Evolutionary conservation across 2,329 filamentous ascomycete species (phyloP).

Genomic region (Claviceps sp.): DNA sequence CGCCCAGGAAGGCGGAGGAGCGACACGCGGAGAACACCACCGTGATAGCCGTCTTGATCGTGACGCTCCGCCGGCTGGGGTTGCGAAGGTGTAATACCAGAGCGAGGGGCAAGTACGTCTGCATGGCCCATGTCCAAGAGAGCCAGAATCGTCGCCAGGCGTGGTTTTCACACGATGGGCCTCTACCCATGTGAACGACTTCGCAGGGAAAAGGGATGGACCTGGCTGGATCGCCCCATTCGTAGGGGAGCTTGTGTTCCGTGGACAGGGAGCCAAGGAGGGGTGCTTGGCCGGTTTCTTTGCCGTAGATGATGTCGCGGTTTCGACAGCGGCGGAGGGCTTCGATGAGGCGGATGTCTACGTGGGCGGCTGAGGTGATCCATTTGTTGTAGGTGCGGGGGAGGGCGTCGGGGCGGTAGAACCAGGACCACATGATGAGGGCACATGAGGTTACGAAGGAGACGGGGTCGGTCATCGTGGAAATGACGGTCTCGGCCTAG

Average conservation of each 20-base stretch:
- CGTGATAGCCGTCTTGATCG: slow-evolving; percentile 29
- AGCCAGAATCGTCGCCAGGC: slow-evolving; percentile 52
- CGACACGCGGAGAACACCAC: slow-evolving; percentile 49
- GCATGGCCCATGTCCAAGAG: slow-evolving; percentile 61
- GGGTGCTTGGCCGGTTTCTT: slow-evolving; percentile 55
- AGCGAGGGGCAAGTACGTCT: slow-evolving; percentile 65
- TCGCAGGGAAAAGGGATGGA: slow-evolving; percentile 68
- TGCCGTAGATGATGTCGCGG: slow-evolving; percentile 56
- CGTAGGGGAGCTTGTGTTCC: slow-evolving; percentile 54
- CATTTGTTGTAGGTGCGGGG: slow-evolving; percentile 66
- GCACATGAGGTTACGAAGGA: slow-evolving; percentile 61
- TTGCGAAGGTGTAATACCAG: slow-evolving; percentile 44
- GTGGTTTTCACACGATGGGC: slow-evolving; percentile 62
- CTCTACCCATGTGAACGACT: slow-evolving; percentile 69
- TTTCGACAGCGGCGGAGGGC: slow-evolving; percentile 54
- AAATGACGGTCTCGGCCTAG: slow-evolving; percentile 21
- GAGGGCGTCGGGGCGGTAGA: slow-evolving; percentile 59
- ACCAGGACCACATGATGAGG: slow-evolving; percentile 81
- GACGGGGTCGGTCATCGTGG: slow-evolving; percentile 42
- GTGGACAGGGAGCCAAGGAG: slow-evolving; percentile 59
- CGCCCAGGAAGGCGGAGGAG: slow-evolving; percentile 64
- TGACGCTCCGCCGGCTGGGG: slow-evolving; percentile 30
- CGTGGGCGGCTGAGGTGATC: slow-evolving; percentile 64
- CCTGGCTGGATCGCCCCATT: slow-evolving; percentile 58
- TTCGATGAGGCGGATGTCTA: slow-evolving; percentile 62